These are phyloP conservation scores for Suillus bovinus DNA, from an alignment of 768 basidiomycete species.

Conservation along the genomic window DNA sequence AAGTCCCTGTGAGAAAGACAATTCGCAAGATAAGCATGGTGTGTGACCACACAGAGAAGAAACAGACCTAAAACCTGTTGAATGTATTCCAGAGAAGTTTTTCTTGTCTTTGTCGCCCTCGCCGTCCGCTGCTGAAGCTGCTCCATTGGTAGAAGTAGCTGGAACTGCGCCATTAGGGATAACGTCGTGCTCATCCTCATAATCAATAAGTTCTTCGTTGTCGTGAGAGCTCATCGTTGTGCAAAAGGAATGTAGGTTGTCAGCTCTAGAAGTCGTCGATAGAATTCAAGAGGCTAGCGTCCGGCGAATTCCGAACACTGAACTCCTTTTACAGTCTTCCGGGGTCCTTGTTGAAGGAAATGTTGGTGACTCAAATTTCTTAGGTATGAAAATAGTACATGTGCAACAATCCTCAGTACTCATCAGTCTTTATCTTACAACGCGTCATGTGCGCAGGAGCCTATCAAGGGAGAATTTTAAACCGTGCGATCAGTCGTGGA, in stretches of 20 bases:
- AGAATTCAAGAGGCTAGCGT: conserved; percentile 11
- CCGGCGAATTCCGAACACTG: conserved; percentile 1
- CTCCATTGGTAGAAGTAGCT: conserved; percentile 48
- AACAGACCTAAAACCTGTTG: conserved; percentile 93
- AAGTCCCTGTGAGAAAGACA: conserved; percentile 72
- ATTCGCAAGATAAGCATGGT: neutral
- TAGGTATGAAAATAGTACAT: neutral
- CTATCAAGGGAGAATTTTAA: neutral
- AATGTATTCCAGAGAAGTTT: conserved; percentile 99
- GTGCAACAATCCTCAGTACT: neutral
- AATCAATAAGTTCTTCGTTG: conserved; percentile 92
- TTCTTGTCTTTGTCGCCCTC: conserved; percentile 85
- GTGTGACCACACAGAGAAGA: too few relatives aligned
- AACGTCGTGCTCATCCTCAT: conserved; percentile 88
- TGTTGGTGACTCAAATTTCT: neutral
- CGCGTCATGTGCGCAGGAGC: neutral
- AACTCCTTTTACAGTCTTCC: neutral
- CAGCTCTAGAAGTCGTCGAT: conserved; percentile 28
- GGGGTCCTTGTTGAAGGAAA: neutral
- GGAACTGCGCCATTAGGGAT: conserved; percentile 57
- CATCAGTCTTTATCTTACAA: neutral
- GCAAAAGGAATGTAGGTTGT: conserved; percentile 23
- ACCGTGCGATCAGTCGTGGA: neutral
- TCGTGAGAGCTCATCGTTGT: conserved; percentile 75
- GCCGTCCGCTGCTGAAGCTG: conserved; percentile 46